Conservation (phyloP, 768 basidiomycete species). For the Phanerodontia chrysosporium region DNA sequence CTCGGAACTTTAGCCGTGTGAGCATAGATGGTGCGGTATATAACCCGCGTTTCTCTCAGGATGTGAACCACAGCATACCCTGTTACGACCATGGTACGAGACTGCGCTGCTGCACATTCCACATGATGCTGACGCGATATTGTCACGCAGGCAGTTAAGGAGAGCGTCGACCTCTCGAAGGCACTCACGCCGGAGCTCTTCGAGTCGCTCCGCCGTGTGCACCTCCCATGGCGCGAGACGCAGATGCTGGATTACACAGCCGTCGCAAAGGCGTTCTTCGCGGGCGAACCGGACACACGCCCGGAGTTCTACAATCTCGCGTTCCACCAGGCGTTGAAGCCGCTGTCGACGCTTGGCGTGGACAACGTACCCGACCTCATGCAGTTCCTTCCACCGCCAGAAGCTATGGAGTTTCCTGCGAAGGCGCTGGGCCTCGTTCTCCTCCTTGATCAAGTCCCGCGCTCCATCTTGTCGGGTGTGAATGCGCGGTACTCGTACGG, state of each 20-base stretch:
- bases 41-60: background rate
- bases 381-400: slow-evolving; percentile 1
- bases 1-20: background rate
- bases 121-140: background rate
- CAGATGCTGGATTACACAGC: background rate
- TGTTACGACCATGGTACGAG: background rate
- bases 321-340: background rate
- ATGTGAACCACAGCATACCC: background rate
- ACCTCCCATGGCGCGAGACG: background rate
- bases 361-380: background rate
- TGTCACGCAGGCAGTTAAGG: background rate
- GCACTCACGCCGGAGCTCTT: background rate
- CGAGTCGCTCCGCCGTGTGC: background rate
- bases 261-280: background rate
- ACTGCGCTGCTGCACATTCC: background rate
- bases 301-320: background rate
- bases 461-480: background rate
- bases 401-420: background rate
- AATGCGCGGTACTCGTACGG: background rate
- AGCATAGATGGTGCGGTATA: background rate
- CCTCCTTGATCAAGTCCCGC: background rate
- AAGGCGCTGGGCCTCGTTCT: background rate
- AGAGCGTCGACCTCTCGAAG: slow-evolving; percentile 1
- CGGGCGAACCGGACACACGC: background rate
- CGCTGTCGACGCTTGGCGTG: background rate